Base-by-base conservation (phyloP, 345 rosid genomes). In the Rhodamnia rubescens region DNA sequence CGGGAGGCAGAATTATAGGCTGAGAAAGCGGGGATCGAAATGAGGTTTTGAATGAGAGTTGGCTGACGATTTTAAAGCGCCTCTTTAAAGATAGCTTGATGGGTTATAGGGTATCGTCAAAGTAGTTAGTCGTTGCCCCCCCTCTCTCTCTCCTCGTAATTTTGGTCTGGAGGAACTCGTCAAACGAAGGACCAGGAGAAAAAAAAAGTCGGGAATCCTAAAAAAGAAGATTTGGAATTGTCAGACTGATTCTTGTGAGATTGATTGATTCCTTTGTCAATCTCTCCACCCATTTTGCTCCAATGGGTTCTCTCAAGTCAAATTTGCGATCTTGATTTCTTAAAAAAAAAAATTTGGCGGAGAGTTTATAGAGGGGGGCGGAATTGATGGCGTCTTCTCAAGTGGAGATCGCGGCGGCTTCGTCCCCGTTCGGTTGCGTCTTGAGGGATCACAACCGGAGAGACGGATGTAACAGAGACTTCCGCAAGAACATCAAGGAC, bases 341-440 rank as follows among this genome's bases (percentile, higher is more conserved):
- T 54, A 14, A 3, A 50, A n/a, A n/a, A n/a, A n/a, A n/a, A n/a
- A n/a, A n/a, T 21, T 54, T 54, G 22, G 4, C 44, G 1, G 44
- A 22, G 50, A 15, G 0, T 32, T 26, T 49, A 7, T 26, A 27
- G 47, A 1, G 13, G 14, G 52, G 64, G 61, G 3, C 54, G 36
- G 75, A 32, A 64, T n/a, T n/a, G 47, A 95, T 96, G 99, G 98
- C 95, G 22, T 94, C 93, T 49, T 94, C 94, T 4, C 93, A 93
- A 47, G 92, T 95, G 1, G 95, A 94, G 89, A 86, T 94, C 36
- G 92, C 88, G 50, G 89, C 98, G 2, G 24, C 84, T 53, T 92
- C 96, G 49, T 81, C 93, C 26, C 92, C 93, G 53, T 91, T 95
- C 85, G 92, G 93, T 59, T 90, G 94, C 84, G 92, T 93, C 21